Evolutionary conservation across 257 asterid species (phyloP).

Genomic region (Solanum bulbocastanum): DNA sequence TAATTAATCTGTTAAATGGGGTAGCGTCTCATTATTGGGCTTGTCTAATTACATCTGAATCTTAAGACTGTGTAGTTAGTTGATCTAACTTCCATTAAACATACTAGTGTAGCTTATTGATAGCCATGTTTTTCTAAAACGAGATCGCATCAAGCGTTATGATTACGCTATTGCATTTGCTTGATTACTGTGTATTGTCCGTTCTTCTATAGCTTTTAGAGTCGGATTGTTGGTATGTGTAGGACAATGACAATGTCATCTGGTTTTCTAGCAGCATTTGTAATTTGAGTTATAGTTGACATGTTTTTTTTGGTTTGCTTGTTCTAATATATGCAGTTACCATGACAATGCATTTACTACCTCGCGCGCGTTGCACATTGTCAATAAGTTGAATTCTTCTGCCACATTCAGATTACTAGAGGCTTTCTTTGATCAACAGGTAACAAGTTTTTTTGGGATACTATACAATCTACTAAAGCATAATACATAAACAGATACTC

Average conservation of each 20-base stretch:
- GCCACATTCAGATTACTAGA: conserved; percentile 53
- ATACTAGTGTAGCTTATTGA: neutral
- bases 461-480: neutral
- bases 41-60: neutral
- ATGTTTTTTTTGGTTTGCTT: neutral
- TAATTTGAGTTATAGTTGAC: neutral
- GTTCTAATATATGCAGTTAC: conserved; percentile 43
- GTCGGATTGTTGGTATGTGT: neutral
- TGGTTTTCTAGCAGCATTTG: neutral
- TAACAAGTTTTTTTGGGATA: neutral
- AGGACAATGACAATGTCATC: neutral
- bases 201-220: neutral
- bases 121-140: neutral
- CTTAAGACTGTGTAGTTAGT: neutral
- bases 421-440: conserved; percentile 67
- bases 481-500: neutral
- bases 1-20: neutral
- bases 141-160: neutral
- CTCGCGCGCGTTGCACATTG: conserved; percentile 73
- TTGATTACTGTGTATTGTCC: neutral
- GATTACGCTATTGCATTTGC: neutral
- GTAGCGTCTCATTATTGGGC: neutral
- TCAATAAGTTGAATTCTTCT: conserved; percentile 34
- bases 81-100: neutral
- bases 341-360: conserved; percentile 67